Evolutionary conservation across 2,329 filamentous ascomycete species (phyloP), one percentile per base, ranked within the genome.

Genomic region (Cladosporium sp.): DNA sequence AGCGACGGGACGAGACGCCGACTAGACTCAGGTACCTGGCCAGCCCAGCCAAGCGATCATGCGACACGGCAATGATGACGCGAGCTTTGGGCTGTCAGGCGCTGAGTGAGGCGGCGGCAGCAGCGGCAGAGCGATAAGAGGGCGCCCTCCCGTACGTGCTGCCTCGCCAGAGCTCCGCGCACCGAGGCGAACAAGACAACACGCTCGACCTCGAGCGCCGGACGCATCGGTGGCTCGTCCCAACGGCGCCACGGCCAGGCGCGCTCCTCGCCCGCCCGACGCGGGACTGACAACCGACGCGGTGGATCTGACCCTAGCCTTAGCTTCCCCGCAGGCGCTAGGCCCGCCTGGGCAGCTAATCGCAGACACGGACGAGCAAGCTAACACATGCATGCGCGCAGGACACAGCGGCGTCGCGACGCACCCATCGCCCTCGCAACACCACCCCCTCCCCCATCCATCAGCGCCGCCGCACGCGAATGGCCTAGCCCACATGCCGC

Each of bases 401-500:
- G 50, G 50, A 43, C 46, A 50, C 48, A 50, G 31, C 34, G 49
- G 31, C 34, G 22, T 41, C 42, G 41, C 41, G 42, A 52, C 50
- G n/a, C 50, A 53, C 14, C 43, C 50, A 35, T 53, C 59, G 43
- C 58, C 56, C 14, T 57, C 55, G n/a, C 62, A 58, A 11, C 60
- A 60, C 18, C 60, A 60, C 18, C 51, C 55, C 31, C 54, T 58
- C 16, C 58, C 58, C 34, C 63, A 55, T 11, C 59, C 59, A 10
- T 49, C 58, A 34, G 53, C 55, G 11, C 49, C 59, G 16, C 4
- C 46, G 10, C 49, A 52, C 22, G 22, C 54, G 28, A 62, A 64
- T 55, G 58, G 59, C 53, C 55, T 69, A 54, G 43, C 31, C 16
- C 40, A 38, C 13, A 70, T 74, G 66, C 64, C 66, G 28, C 70